Percentiles rank a stretch among this genome's conserved stretches.
Conservation (phyloP, 352 stramenopile species). For the Aphanomyces stellatus region DNA sequence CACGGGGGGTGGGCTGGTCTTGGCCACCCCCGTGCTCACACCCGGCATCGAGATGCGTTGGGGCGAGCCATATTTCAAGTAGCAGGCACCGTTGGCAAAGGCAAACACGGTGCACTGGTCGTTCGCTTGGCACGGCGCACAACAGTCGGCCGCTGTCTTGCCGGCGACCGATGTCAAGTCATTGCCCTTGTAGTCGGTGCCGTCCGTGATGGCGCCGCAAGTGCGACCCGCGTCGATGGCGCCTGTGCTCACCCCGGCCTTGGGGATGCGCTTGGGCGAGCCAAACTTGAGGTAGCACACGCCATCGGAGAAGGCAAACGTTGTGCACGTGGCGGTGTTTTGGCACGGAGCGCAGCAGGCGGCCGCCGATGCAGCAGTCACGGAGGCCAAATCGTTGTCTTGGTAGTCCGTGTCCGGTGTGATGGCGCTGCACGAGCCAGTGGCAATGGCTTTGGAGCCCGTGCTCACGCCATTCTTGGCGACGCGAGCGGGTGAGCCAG, state of each 20-base stretch:
- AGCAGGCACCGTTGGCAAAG: not conserved
- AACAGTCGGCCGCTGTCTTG: not conserved
- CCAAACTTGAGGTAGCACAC: conserved; percentile 19
- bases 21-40: not conserved
- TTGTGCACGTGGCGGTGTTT: conserved; percentile 8
- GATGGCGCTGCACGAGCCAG: conserved; percentile 22
- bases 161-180: not conserved
- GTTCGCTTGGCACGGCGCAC: not conserved
- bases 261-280: not conserved
- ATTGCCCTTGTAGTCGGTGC: conserved; percentile 7
- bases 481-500: not conserved
- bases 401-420: conserved; percentile 28
- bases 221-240: not conserved
- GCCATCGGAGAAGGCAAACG: not conserved
- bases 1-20: too few species aligned
- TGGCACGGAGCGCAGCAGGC: conserved; percentile 30
- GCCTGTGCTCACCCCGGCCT: not conserved
- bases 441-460: not conserved
- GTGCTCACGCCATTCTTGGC: not conserved
- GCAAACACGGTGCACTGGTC: conserved; percentile 2
- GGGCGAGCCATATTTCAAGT: not conserved
- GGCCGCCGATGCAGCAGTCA: conserved; percentile 20
- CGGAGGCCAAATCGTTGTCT: conserved; percentile 23
- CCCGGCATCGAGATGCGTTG: not conserved
- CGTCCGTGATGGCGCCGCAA: not conserved